These are phyloP conservation scores for Anthoceros angustus DNA, from an alignment of 225 moss, liverwort and hornwort species.

Conservation along the genomic window DNA sequence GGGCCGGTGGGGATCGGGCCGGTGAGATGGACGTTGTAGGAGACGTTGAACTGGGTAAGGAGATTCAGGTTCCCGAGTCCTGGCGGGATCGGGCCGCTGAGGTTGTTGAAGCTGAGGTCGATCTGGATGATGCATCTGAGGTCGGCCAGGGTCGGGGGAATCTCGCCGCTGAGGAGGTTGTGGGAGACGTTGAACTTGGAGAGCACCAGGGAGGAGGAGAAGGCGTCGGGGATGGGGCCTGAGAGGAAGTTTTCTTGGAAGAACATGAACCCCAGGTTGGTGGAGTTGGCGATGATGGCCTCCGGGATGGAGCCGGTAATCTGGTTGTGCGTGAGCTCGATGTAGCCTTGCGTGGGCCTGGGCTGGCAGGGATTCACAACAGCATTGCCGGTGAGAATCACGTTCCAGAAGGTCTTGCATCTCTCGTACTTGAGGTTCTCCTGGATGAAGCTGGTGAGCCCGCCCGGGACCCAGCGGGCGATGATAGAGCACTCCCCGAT, in stretches of 20 bases:
- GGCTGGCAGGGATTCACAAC: neutral
- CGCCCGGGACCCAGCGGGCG: constrained; percentile 2
- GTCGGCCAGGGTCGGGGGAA: constrained; percentile 33
- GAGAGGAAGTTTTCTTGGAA: neutral
- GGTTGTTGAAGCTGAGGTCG: constrained; percentile 41
- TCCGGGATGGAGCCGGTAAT: constrained; percentile 1
- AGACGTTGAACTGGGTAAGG: constrained; percentile 43
- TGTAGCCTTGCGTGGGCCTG: neutral
- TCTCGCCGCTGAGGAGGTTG: constrained; percentile 35
- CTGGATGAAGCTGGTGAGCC: neutral
- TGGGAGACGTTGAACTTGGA: constrained; percentile 40
- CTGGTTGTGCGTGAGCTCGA: neutral
- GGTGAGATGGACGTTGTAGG: constrained; percentile 32
- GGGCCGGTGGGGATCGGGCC: constrained; percentile 38
- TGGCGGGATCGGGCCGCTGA: constrained; percentile 35
- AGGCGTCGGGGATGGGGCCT: neutral
- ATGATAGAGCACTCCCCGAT: neutral
- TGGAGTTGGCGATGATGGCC: neutral
- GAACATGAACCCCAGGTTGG: constrained; percentile 4
- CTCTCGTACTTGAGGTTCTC: neutral
- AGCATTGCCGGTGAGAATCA: neutral
- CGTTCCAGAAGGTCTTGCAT: neutral
- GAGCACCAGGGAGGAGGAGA: constrained; percentile 29
- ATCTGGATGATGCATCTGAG: constrained; percentile 27
- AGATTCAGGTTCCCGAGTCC: constrained; percentile 28